Evolutionary conservation across 371 early-diverging fungal genomes (phyloP).

Genomic region (Blakeslea trispora): DNA sequence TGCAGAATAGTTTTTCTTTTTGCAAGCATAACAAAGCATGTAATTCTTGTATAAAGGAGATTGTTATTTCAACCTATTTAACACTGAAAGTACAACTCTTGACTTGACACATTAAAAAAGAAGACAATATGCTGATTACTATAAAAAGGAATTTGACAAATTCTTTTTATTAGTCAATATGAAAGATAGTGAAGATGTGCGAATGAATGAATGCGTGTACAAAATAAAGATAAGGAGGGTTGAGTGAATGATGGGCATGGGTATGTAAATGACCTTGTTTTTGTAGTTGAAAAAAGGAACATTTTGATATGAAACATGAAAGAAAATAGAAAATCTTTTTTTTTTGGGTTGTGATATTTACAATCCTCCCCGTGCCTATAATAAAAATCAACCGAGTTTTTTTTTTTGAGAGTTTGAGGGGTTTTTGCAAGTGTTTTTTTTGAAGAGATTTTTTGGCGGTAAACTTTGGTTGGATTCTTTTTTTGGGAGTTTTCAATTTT

Average conservation of each 20-base stretch:
- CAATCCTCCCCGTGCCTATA: constrained; percentile 34
- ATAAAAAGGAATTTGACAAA: no score
- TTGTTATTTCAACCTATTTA: no score
- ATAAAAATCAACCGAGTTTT: constrained; percentile 18
- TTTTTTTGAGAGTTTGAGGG: constrained; percentile 5
- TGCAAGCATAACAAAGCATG: no score
- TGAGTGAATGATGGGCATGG: constrained; percentile 15
- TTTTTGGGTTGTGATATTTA: constrained; percentile 24
- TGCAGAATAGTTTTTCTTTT: no score
- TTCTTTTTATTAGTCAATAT: no score
- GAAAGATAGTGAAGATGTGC: neutral
- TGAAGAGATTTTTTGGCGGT: constrained; percentile 5
- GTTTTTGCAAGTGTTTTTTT: constrained; percentile 16
- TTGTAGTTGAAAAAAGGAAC: constrained; percentile 15
- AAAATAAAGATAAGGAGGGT: constrained; percentile 3
- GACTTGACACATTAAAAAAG: no score
- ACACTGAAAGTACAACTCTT: no score
- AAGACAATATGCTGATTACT: no score
- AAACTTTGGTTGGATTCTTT: neutral
- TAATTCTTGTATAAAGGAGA: no score
- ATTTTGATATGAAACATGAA: constrained; percentile 21
- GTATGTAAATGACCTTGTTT: constrained; percentile 34
- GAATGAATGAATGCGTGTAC: neutral
- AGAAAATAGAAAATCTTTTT: constrained; percentile 9
- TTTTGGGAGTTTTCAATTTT: neutral